Evolutionary conservation across 2,329 filamentous ascomycete genomes (phyloP).

Genomic region (Aspergillus pseudotamarii): DNA sequence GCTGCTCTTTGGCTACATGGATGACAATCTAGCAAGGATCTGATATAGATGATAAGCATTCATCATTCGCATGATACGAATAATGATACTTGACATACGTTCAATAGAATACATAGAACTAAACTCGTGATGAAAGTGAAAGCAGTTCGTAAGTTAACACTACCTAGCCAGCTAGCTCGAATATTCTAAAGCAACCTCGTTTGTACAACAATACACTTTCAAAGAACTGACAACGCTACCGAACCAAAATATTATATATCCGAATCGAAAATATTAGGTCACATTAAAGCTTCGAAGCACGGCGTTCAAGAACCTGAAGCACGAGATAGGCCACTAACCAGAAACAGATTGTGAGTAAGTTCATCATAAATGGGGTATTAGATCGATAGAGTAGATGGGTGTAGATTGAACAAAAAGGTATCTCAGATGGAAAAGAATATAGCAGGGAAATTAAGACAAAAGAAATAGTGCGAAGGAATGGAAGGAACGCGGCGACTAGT

Average conservation of each 20-base stretch:
- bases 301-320: conserved; percentile 37
- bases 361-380: conserved; percentile 2
- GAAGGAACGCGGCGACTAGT: not conserved
- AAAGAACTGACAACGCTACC: not conserved
- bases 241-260: not conserved
- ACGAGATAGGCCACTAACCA: conserved; percentile 36
- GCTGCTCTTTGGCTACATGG: not conserved
- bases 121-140: not conserved
- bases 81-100: conserved; percentile 11
- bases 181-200: not conserved
- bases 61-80: conserved; percentile 11
- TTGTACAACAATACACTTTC: not conserved
- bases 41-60: conserved; percentile 10
- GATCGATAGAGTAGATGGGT: not conserved
- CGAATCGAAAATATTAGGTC: not conserved
- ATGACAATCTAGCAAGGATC: conserved; percentile 7
- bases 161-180: not conserved
- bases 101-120: not conserved
- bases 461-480: not conserved
- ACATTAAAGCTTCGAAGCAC: conserved; percentile 33
- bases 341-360: conserved; percentile 8
- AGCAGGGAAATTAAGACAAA: not conserved
- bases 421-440: conserved; percentile 4
- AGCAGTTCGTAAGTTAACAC: not conserved
- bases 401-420: not conserved